Conservation (phyloP, 331 rosid species). For the Phaseolus coccineus region DNA sequence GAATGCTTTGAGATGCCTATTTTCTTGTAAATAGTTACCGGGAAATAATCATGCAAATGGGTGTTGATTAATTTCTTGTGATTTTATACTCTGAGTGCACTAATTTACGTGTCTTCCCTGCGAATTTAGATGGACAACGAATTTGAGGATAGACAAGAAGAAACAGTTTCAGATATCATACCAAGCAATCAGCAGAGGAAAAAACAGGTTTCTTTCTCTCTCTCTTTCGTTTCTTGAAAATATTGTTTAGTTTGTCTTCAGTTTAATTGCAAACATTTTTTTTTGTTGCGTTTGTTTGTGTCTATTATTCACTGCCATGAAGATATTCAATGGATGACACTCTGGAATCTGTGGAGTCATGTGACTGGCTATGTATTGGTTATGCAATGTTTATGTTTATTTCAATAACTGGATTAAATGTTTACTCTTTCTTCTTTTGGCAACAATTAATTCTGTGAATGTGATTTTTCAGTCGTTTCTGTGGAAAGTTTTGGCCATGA, state of each 20-base stretch:
- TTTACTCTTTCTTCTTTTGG: not conserved
- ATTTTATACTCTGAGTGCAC: conserved; percentile 4
- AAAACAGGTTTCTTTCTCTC: conserved; percentile 63
- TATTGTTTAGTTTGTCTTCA: conserved; percentile 21
- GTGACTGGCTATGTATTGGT: not conserved
- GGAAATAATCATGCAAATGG: not conserved
- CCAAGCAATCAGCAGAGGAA: conserved; percentile 57
- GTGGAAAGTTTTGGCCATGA: conserved; percentile 65
- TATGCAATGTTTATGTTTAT: not conserved
- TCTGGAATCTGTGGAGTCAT: conserved; percentile 7
- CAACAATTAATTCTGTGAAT: conserved; percentile 17
- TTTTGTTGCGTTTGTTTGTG: not conserved
- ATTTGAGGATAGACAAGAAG: conserved; percentile 42
- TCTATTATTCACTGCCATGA: not conserved
- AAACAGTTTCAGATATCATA: conserved; percentile 56
- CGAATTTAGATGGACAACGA: conserved; percentile 51
- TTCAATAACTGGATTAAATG: conserved; percentile 12
- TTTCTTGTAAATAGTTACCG: not conserved
- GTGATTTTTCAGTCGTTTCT: conserved; percentile 78
- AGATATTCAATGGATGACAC: not conserved
- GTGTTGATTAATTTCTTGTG: conserved; percentile 30
- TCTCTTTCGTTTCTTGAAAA: not conserved
- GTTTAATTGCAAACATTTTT: not conserved
- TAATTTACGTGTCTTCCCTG: conserved; percentile 11
- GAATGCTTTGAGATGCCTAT: conserved; percentile 6